These are phyloP conservation scores for Ascochyta pisi DNA, from an alignment of 2,329 filamentous ascomycete species.

Conservation along the genomic window DNA sequence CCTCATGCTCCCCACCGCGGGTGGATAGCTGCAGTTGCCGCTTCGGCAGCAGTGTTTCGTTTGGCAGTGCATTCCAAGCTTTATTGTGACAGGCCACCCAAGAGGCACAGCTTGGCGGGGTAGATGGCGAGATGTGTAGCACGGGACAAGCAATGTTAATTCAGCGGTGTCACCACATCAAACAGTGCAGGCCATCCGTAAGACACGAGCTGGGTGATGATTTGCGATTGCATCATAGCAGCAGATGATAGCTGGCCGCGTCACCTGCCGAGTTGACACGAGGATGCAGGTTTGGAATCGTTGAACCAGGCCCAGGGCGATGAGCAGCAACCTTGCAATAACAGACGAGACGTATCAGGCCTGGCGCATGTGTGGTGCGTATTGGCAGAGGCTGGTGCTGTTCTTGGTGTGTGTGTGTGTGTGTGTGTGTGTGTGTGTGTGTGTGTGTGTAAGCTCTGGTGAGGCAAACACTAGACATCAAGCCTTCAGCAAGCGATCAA, in stretches of 20 bases:
- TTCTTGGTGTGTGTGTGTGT: background rate
- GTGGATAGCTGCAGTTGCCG: constrained; percentile 16
- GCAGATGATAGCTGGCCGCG: constrained; percentile 7
- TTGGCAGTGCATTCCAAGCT: constrained; percentile 23
- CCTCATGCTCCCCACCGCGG: constrained; percentile 17
- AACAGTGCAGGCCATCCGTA: constrained; percentile 3
- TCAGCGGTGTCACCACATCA: constrained; percentile 11
- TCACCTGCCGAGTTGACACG: constrained; percentile 9
- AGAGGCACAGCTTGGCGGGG: constrained; percentile 2
- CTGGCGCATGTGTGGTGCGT: background rate
- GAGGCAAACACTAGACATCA: constrained; percentile 8
- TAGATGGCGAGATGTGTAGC: background rate
- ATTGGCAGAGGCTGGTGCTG: constrained; percentile 1
- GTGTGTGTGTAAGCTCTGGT: constrained; percentile 4
- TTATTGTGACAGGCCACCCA: constrained; percentile 10
- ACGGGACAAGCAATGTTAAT: constrained; percentile 3
- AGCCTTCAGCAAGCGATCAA: constrained; percentile 17
- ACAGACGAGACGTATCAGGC: background rate
- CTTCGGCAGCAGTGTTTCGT: constrained; percentile 12
- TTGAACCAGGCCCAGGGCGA: background rate
- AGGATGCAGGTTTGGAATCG: constrained; percentile 1
- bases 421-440: background rate
- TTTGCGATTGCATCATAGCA: constrained; percentile 3
- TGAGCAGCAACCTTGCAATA: constrained; percentile 5
- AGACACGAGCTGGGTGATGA: constrained; percentile 7